phyloP scores from a whole-genome alignment of 768 basidiomycete genomes.

The Epithele typhae region DNA sequence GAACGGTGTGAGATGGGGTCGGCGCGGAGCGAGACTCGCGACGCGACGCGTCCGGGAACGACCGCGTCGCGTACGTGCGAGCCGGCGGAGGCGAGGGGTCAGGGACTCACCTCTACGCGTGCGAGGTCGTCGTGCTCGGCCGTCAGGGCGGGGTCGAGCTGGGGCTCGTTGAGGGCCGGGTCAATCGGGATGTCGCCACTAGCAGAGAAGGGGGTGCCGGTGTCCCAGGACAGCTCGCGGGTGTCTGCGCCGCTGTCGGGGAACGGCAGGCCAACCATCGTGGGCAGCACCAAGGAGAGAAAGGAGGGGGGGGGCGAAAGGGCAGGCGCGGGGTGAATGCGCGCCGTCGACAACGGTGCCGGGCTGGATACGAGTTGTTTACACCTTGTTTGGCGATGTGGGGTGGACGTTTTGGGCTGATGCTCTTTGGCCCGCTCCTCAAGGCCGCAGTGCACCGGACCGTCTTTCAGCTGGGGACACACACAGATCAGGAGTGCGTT shows the following conservation, averaged over 20 bases:
- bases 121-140: slow-evolving; percentile 5
- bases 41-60: slow-evolving; percentile 64
- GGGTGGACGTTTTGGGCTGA: slow-evolving; percentile 7
- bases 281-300: slow-evolving; percentile 5
- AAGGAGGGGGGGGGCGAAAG: slow-evolving; percentile 16
- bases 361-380: slow-evolving; percentile 29
- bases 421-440: not conserved
- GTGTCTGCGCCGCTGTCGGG: slow-evolving; percentile 2
- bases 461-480: not conserved
- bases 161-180: slow-evolving; percentile 51
- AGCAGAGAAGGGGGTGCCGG: slow-evolving; percentile 54
- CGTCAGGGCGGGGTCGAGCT: slow-evolving; percentile 24
- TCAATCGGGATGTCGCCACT: slow-evolving; percentile 70
- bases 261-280: slow-evolving; percentile 11
- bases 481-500: not conserved
- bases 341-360: slow-evolving; percentile 35
- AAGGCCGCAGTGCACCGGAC: not conserved
- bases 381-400: slow-evolving; percentile 21
- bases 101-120: slow-evolving; percentile 18
- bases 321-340: slow-evolving; percentile 14
- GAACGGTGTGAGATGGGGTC: slow-evolving; percentile 5
- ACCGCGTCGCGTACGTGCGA: slow-evolving; percentile 21
- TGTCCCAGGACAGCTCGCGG: slow-evolving; percentile 56
- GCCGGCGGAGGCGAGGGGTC: slow-evolving; percentile 1
- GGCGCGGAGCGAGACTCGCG: slow-evolving; percentile 30